Percentiles rank a stretch among this genome's conserved stretches.
Evolutionary conservation across 768 basidiomycete species (phyloP).

Genomic region (Fomitopsis serialis): DNA sequence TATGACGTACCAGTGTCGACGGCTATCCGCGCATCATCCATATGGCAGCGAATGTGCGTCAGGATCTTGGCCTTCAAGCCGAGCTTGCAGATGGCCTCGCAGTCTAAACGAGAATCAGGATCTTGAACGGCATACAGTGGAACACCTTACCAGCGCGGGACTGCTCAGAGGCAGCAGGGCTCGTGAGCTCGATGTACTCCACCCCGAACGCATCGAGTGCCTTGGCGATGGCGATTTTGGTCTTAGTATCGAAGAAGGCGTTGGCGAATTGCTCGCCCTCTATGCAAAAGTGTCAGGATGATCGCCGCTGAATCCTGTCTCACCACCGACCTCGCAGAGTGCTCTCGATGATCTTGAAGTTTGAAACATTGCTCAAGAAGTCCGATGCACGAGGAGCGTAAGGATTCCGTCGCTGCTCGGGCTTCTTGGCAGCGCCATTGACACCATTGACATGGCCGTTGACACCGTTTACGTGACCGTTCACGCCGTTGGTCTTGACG

Average conservation of each 20-base stretch:
- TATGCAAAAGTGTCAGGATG: constrained; percentile 25
- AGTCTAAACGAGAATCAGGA: constrained; percentile 46
- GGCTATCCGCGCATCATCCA: constrained; percentile 98
- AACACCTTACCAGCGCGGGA: constrained; percentile 44
- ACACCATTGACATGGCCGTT: constrained; percentile 29
- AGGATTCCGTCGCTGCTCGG: constrained; percentile 51
- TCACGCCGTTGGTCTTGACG: constrained; percentile 23
- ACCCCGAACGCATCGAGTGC: constrained; percentile 98
- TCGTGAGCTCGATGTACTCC: constrained; percentile 99
- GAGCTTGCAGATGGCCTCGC: constrained; percentile 98
- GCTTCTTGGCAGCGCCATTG: constrained; percentile 19
- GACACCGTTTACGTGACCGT: constrained; percentile 38
- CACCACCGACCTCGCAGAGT: constrained; percentile 77
- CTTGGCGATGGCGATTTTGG: constrained; percentile 98
- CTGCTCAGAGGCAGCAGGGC: constrained; percentile 95
- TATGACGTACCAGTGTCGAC: constrained; percentile 82
- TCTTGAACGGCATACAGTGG: neutral
- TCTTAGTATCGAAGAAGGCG: constrained; percentile 99
- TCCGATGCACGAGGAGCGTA: constrained; percentile 91
- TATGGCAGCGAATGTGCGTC: constrained; percentile 98
- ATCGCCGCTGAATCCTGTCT: neutral
- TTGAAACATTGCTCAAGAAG: constrained; percentile 87
- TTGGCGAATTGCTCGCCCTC: constrained; percentile 99
- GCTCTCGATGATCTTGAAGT: constrained; percentile 96
- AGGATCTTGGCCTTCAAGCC: constrained; percentile 95